These are phyloP conservation scores for Lentinula detonsa DNA, from an alignment of 768 basidiomycete species.

Conservation along the genomic window DNA sequence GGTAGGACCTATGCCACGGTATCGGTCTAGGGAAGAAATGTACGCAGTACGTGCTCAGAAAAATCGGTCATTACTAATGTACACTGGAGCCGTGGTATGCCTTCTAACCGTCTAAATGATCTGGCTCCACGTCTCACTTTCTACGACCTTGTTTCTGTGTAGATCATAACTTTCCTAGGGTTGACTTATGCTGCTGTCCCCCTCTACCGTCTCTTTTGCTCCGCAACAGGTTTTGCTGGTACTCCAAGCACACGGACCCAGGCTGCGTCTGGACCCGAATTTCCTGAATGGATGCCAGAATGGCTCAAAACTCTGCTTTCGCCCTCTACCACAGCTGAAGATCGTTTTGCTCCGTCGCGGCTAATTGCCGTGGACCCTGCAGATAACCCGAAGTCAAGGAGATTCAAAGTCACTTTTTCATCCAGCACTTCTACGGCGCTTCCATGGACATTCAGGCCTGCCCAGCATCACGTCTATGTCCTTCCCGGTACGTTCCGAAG, in stretches of 20 bases:
- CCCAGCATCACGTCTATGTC: conserved; percentile 85
- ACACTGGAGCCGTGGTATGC: conserved; percentile 75
- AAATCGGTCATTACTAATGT: conserved; percentile 79
- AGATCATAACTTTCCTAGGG: conserved; percentile 79
- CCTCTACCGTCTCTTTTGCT: conserved; percentile 96
- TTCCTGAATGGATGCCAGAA: not conserved
- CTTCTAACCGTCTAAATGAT: not conserved
- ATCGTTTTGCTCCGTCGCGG: conserved; percentile 77
- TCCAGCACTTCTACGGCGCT: conserved; percentile 85
- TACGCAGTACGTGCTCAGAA: conserved; percentile 36
- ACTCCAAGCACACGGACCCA: conserved; percentile 76
- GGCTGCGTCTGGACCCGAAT: not conserved
- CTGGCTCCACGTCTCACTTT: not conserved
- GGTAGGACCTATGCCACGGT: not conserved
- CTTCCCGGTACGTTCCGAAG: conserved; percentile 54
- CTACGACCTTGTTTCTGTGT: conserved; percentile 1
- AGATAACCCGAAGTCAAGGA: conserved; percentile 38
- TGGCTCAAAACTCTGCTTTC: conserved; percentile 12
- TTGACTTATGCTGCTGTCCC: conserved; percentile 97
- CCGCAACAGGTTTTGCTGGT: conserved; percentile 94
- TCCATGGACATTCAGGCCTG: conserved; percentile 90
- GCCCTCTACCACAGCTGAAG: conserved; percentile 17
- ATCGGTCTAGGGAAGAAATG: conserved; percentile 26
- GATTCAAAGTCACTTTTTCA: conserved; percentile 95
- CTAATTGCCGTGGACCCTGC: conserved; percentile 56